Percentiles rank a stretch among this genome's conserved stretches.
Conservation (phyloP, 805 yeast species). For the Candida vartiovaarae region DNA sequence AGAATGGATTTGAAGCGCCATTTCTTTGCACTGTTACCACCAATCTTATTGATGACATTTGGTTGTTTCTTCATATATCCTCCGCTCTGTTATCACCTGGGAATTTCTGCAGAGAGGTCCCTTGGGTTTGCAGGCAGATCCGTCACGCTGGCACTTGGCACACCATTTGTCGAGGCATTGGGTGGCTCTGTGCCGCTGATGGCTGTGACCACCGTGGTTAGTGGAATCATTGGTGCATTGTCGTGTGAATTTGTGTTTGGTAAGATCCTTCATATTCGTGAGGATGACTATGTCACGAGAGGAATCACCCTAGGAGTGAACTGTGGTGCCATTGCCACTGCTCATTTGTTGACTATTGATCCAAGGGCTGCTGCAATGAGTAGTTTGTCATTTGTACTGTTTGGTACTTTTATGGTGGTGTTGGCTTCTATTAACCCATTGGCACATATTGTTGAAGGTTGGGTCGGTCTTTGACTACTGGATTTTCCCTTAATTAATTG, state of each 20-base stretch:
- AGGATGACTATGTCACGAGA: conserved; percentile 63
- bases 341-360: conserved; percentile 59
- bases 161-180: conserved; percentile 61
- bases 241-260: conserved; percentile 44
- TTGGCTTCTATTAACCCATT: conserved; percentile 53
- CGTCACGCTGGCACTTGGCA: conserved; percentile 72
- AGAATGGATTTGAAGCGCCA: conserved; percentile 55
- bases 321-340: conserved; percentile 81
- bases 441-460: conserved; percentile 37
- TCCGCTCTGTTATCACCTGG: conserved; percentile 54
- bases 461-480: conserved; percentile 34
- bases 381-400: conserved; percentile 60
- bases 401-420: conserved; percentile 68
- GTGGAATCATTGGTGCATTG: conserved; percentile 71
- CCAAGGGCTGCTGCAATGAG: conserved; percentile 81
- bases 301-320: conserved; percentile 74
- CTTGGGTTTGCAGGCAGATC: conserved; percentile 76
- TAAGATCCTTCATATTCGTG: conserved; percentile 40
- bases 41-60: conserved; percentile 48
- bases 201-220: conserved; percentile 72
- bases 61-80: conserved; percentile 66
- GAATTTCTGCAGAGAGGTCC: conserved; percentile 52
- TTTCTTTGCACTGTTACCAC: conserved; percentile 51
- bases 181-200: conserved; percentile 65
- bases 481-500: too few relatives aligned